Percentiles rank a stretch among this genome's conserved stretches.
These are phyloP conservation scores for Clohesyomyces aquaticus DNA, from an alignment of 495 filamentous ascomycete species.

Conservation along the genomic window DNA sequence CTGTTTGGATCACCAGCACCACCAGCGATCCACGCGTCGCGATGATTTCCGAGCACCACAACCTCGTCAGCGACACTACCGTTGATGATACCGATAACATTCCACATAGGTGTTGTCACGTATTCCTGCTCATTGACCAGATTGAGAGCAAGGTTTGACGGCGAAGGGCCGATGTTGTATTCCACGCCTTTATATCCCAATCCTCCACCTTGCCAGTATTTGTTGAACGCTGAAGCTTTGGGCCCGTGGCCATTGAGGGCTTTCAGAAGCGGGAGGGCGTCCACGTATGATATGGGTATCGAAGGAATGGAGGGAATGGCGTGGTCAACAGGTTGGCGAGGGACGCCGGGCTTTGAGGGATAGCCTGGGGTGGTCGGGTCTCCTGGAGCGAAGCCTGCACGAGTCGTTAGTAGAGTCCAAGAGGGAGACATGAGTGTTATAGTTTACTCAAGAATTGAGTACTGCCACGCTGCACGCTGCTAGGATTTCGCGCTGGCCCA, in stretches of 20 bases:
- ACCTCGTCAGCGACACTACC: constrained; percentile 87
- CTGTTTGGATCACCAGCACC: constrained; percentile 53
- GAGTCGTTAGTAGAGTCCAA: constrained; percentile 10
- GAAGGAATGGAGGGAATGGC: constrained; percentile 86
- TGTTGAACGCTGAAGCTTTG: constrained; percentile 73
- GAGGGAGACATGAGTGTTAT: constrained; percentile 40
- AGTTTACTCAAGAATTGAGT: constrained; percentile 76
- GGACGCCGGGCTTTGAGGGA: constrained; percentile 85
- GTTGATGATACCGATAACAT: constrained; percentile 93
- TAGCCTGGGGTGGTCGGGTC: constrained; percentile 91
- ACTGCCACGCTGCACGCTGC: constrained; percentile 91
- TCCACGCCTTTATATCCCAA: constrained; percentile 81
- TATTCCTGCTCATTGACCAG: constrained; percentile 89
- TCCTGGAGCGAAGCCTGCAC: constrained; percentile 62
- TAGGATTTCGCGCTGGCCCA: constrained; percentile 85
- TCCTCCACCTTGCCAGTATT: constrained; percentile 72
- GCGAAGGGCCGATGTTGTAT: constrained; percentile 90
- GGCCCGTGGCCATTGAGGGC: constrained; percentile 89
- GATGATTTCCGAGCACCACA: constrained; percentile 91
- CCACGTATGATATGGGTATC: constrained; percentile 84
- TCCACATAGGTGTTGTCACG: constrained; percentile 86
- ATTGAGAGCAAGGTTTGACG: constrained; percentile 73
- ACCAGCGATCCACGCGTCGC: constrained; percentile 91
- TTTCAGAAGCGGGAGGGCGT: constrained; percentile 82
- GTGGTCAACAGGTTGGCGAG: constrained; percentile 69